Evolutionary conservation across 2,329 filamentous ascomycete genomes (phyloP).

Genomic region (Ascochyta pisi): DNA sequence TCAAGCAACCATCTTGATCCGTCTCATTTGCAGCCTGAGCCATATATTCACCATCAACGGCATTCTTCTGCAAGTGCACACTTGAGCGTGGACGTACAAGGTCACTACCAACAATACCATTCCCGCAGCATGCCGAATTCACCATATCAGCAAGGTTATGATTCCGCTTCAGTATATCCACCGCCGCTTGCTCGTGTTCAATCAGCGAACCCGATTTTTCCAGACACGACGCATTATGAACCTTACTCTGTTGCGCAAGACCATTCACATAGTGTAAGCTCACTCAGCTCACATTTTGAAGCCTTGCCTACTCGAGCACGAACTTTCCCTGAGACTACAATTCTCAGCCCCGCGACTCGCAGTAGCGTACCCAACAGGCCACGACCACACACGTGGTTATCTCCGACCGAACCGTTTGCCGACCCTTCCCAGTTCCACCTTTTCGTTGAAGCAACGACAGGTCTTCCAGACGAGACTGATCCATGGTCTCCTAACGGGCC

Average conservation of each 20-base stretch:
- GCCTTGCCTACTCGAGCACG: slow-evolving; percentile 31
- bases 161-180: slow-evolving; percentile 16
- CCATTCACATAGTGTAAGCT: slow-evolving; percentile 15
- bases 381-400: slow-evolving; percentile 45
- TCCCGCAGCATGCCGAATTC: slow-evolving; percentile 47
- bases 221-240: slow-evolving; percentile 23
- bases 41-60: slow-evolving; percentile 23
- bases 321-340: slow-evolving; percentile 37
- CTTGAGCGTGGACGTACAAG: slow-evolving; percentile 32
- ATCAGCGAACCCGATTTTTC: slow-evolving; percentile 31
- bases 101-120: slow-evolving; percentile 28
- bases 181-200: slow-evolving; percentile 27
- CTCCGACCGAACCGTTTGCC: slow-evolving; percentile 45
- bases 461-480: slow-evolving; percentile 41
- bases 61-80: slow-evolving; percentile 28
- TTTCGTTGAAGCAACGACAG: slow-evolving; percentile 50
- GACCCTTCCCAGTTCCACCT: slow-evolving; percentile 47
- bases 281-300: slow-evolving; percentile 32
- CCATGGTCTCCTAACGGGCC: slow-evolving; percentile 40
- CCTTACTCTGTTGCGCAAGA: slow-evolving; percentile 19
- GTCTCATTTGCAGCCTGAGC: slow-evolving; percentile 9
- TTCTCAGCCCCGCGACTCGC: slow-evolving; percentile 27
- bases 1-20: slow-evolving; percentile 28
- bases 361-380: slow-evolving; percentile 27
- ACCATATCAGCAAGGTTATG: slow-evolving; percentile 30